Conservation (phyloP, 2,329 filamentous ascomycete genomes). For the Trichoderma sp. region DNA sequence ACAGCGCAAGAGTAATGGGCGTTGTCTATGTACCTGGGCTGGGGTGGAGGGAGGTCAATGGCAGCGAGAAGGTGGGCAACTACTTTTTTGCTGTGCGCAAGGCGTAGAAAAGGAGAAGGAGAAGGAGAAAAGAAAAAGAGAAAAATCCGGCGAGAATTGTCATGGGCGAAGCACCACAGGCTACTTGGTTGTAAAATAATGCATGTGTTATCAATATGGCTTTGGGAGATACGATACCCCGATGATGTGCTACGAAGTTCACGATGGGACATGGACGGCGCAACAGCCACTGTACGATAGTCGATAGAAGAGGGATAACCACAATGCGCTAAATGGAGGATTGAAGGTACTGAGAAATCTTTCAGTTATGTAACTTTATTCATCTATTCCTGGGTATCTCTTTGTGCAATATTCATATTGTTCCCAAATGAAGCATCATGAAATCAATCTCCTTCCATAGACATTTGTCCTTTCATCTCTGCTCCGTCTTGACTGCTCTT, state of each 20-base stretch:
- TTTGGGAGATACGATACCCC: conserved; percentile 12
- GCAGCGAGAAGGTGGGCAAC: conserved; percentile 84
- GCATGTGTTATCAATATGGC: conserved; percentile 8
- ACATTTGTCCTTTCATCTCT: neutral
- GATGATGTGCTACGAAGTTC: neutral
- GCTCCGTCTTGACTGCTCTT: conserved; percentile 26
- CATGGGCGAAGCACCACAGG: neutral
- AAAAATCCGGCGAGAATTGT: neutral
- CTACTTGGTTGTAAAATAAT: neutral
- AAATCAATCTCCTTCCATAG: too few species aligned
- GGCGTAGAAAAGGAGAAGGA: conserved; percentile 15
- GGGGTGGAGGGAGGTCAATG: conserved; percentile 80
- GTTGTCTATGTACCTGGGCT: conserved; percentile 87
- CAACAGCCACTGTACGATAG: conserved; percentile 8
- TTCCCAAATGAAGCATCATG: neutral
- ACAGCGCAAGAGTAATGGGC: conserved; percentile 63
- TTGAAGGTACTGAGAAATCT: neutral
- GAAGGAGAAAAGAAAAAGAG: too few species aligned
- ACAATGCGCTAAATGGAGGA: neutral
- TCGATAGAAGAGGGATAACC: neutral
- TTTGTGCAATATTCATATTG: neutral
- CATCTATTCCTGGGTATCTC: conserved; percentile 19
- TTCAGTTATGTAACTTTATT: neutral
- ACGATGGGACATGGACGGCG: neutral
- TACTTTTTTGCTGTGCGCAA: conserved; percentile 87